These are phyloP conservation scores for Allium sativum DNA, from an alignment of 106 monocot species.

Conservation along the genomic window DNA sequence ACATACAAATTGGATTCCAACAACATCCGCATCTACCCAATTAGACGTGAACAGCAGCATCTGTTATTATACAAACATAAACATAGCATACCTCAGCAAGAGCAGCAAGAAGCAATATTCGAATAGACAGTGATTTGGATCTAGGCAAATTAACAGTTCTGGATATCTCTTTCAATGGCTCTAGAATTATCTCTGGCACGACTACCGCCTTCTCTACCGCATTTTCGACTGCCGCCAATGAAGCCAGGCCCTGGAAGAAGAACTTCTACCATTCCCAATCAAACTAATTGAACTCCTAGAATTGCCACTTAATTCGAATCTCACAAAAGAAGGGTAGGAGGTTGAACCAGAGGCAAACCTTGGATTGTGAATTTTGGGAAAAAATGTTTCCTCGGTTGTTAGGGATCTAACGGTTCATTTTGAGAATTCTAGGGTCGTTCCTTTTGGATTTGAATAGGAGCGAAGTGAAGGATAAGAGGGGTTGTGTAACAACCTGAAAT, in stretches of 20 bases:
- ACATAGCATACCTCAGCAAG: constrained; percentile 58
- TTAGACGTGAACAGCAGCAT: too few species aligned
- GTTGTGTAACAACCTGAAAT: too few species aligned
- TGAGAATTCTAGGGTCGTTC: too few species aligned
- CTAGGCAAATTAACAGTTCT: constrained; percentile 78
- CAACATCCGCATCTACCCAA: too few species aligned
- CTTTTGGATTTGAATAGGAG: too few species aligned
- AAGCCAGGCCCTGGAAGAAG: constrained; percentile 30
- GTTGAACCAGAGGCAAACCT: constrained; percentile 1
- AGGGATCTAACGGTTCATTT: too few species aligned
- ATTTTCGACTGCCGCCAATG: constrained; percentile 39
- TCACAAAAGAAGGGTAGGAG: constrained; percentile 6
- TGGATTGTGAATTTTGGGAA: not conserved
- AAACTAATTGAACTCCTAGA: not conserved
- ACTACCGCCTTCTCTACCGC: constrained; percentile 51
- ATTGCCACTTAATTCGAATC: constrained; percentile 7
- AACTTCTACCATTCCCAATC: not conserved
- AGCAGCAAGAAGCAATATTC: constrained; percentile 89
- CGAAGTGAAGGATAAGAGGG: too few species aligned
- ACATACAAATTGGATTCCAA: too few species aligned
- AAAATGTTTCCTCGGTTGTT: too few species aligned
- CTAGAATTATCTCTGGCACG: constrained; percentile 76
- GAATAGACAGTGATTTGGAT: constrained; percentile 90
- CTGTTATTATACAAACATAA: too few species aligned
- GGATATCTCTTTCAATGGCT: constrained; percentile 90